Percentiles rank a stretch among this genome's conserved stretches.
phyloP scores from a whole-genome alignment of 768 basidiomycete species.

The Leucogyrophana mollusca region DNA sequence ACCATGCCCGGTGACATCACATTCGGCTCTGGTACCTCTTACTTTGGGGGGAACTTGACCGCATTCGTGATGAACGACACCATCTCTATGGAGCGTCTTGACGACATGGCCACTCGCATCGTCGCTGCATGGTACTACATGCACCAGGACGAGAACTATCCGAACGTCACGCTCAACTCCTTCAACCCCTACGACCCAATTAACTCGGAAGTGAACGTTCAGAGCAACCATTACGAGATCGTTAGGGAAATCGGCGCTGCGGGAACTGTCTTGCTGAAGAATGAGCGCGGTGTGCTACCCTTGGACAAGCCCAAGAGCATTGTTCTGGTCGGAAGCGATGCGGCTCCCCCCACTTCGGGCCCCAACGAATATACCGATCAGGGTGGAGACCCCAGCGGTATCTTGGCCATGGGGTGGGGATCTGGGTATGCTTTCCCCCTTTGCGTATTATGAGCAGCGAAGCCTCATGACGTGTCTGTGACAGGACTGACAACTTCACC shows the following conservation, averaged over 20 bases:
- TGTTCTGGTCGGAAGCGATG: constrained; percentile 62
- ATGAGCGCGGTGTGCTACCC: constrained; percentile 55
- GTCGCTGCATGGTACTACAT: constrained; percentile 58
- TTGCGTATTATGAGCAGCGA: background rate
- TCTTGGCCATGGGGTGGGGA: constrained; percentile 93
- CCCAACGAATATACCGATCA: constrained; percentile 70
- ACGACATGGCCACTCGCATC: constrained; percentile 73
- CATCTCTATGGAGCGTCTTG: constrained; percentile 57
- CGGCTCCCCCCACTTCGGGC: constrained; percentile 61
- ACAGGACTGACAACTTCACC: constrained; percentile 67
- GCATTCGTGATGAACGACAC: constrained; percentile 57
- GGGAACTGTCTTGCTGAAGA: constrained; percentile 70
- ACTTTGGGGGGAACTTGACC: constrained; percentile 62
- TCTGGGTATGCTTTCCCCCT: constrained; percentile 48
- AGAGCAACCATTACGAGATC: constrained; percentile 49
- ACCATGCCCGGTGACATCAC: constrained; percentile 69
- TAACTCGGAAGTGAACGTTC: constrained; percentile 52
- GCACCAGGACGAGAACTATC: constrained; percentile 31
- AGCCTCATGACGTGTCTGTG: background rate
- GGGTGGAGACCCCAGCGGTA: constrained; percentile 58
- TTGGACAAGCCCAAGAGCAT: constrained; percentile 58
- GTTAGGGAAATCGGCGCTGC: constrained; percentile 63
- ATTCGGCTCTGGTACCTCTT: constrained; percentile 35
- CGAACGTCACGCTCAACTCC: constrained; percentile 21
- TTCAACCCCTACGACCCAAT: constrained; percentile 27